Base-by-base conservation (phyloP, 1,284 basidiomycete genomes). In the Somion occarium region DNA sequence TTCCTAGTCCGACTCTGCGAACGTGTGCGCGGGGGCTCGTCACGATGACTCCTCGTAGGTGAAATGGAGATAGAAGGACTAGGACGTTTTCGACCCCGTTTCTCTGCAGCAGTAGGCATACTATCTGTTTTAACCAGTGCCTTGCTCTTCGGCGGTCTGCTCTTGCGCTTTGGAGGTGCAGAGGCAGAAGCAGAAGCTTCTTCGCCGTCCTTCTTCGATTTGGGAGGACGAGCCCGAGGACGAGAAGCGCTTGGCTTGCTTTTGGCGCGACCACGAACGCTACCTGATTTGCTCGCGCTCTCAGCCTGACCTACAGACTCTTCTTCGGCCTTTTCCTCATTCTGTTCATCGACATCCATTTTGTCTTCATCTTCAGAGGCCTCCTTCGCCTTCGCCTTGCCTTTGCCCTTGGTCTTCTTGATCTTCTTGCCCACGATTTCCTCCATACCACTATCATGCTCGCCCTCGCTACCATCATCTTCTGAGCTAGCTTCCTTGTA, bases 391-490 rank as follows among this genome's bases (percentile, higher is more conserved):
- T 60, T 58, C 20, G 37, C 53, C 49, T 59, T 58, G 15, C 50
- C 57, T 38, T 58, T 59, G 13, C 42, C 55, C 25, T 56, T 57
- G 5, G 54, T 56, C 19, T 26, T 44, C 50, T 54, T 27, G 15
- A 41, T 41, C 27, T 44, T 47, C 48, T 60, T 58, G 15, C 62
- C 60, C 7, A 59, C 57, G 47, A 69, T 69, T 56, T 69, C 66
- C 30, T 64, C 68, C 46, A 69, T 53, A 11, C 66, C 68, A 51
- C 65, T 66, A 53, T 67, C 66, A 11, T 58, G 53, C 18, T 59
- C 64, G 43, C 67, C 67, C 30, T 64, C 62, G 53, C 61, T 67
- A 26, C 39, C 59, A 13, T 61, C 64, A 1, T 61, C 65, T 1
- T 63, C 64, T 9, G 61, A 56, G 44, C 53, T 59, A 30, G 55